Conservation (phyloP, 1,284 basidiomycete species). For the Afroboletus lepidellus region DNA sequence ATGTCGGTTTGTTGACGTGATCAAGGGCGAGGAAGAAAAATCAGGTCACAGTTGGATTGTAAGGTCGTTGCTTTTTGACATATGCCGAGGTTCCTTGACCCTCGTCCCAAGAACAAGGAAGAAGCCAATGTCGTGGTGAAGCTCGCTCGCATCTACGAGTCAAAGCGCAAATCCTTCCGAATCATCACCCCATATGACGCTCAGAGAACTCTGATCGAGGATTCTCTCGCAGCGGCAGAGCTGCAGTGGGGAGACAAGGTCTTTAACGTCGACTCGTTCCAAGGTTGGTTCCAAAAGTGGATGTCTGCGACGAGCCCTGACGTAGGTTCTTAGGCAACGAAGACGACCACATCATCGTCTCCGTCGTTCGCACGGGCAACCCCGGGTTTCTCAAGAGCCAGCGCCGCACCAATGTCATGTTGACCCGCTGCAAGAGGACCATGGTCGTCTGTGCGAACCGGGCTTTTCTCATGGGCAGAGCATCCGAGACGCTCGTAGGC, state of each 20-base stretch:
- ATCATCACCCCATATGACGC: constrained; percentile 54
- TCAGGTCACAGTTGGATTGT: constrained; percentile 30
- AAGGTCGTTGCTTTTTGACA: background rate
- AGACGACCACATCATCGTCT: constrained; percentile 59
- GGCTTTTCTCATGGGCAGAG: constrained; percentile 42
- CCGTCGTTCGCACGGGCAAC: constrained; percentile 46
- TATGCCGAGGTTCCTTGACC: background rate
- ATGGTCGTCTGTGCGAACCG: constrained; percentile 55
- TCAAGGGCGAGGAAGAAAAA: constrained; percentile 22
- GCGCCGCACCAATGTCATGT: constrained; percentile 66
- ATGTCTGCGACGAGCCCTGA: constrained; percentile 20
- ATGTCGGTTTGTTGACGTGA: constrained; percentile 34
- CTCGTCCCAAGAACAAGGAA: constrained; percentile 17
- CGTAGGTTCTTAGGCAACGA: constrained; percentile 28
- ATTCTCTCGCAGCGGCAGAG: constrained; percentile 39
- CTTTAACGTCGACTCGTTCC: constrained; percentile 65
- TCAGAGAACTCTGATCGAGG: constrained; percentile 54
- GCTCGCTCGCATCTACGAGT: constrained; percentile 21
- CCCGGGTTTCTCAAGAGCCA: constrained; percentile 49
- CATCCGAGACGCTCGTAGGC: constrained; percentile 46
- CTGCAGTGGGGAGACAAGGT: constrained; percentile 55
- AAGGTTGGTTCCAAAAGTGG: constrained; percentile 42
- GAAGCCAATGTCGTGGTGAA: constrained; percentile 28
- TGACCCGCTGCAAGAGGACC: constrained; percentile 55
- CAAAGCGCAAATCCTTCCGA: constrained; percentile 15